Conservation (phyloP, 768 basidiomycete genomes). For the Macrolepiota albuminosa region DNA sequence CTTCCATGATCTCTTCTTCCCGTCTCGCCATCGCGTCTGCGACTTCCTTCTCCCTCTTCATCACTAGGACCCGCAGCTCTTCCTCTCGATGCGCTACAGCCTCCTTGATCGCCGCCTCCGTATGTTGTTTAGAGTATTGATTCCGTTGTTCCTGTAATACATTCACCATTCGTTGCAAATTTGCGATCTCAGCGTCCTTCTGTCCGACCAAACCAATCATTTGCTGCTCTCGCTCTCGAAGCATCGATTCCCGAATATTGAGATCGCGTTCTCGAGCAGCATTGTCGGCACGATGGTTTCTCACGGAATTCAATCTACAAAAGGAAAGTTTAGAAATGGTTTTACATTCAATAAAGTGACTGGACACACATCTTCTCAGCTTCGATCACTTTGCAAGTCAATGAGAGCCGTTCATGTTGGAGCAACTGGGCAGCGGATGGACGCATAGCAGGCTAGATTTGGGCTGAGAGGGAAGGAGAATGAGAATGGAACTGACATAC, state of each 20-base stretch:
- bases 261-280: slow-evolving; percentile 64
- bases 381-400: slow-evolving; percentile 68
- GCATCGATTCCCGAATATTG: slow-evolving; percentile 44
- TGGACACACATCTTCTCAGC: slow-evolving; percentile 68
- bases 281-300: slow-evolving; percentile 53
- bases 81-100: slow-evolving; percentile 63
- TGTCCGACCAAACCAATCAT: slow-evolving; percentile 41
- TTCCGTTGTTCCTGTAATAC: slow-evolving; percentile 31
- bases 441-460: slow-evolving; percentile 72
- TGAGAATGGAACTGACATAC: slow-evolving; percentile 33
- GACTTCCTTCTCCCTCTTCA: slow-evolving; percentile 68
- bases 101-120: slow-evolving; percentile 46
- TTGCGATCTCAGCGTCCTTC: slow-evolving; percentile 57
- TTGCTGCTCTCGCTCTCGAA: slow-evolving; percentile 53
- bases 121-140: slow-evolving; percentile 28
- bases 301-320: slow-evolving; percentile 58
- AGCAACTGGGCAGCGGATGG: slow-evolving; percentile 79
- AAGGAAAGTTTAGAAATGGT: neutral
- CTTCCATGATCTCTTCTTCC: slow-evolving; percentile 69
- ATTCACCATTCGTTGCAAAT: slow-evolving; percentile 41
- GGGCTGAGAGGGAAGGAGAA: neutral
- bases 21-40: slow-evolving; percentile 56
- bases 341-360: neutral
- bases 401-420: slow-evolving; percentile 71
- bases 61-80: slow-evolving; percentile 60